A percentile compares a stretch with the other conserved stretches of the same genome.
These are phyloP conservation scores for Agrocybe praecox DNA, from an alignment of 768 basidiomycete species.

Conservation along the genomic window DNA sequence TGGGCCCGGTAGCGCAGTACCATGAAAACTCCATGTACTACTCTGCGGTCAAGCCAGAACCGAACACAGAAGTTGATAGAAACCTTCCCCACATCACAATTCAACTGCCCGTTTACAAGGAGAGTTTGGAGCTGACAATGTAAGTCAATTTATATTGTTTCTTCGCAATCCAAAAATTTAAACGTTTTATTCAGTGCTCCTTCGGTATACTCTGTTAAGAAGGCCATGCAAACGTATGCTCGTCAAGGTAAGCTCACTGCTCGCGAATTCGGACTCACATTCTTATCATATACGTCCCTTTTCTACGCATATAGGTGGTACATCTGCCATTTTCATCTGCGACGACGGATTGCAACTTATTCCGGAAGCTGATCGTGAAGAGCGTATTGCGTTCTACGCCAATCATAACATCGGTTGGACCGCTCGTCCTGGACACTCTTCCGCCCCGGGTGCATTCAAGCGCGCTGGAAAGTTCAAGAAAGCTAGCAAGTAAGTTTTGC, in stretches of 20 bases:
- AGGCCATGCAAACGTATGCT: constrained; percentile 86
- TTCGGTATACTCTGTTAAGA: constrained; percentile 78
- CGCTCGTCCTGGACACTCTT: constrained; percentile 74
- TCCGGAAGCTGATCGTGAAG: constrained; percentile 58
- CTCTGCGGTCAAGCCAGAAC: constrained; percentile 67
- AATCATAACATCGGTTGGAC: constrained; percentile 79
- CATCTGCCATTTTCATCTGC: constrained; percentile 78
- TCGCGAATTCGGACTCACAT: not conserved
- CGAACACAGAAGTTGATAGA: constrained; percentile 68
- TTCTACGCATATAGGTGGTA: constrained; percentile 45
- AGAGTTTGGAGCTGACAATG: constrained; percentile 75
- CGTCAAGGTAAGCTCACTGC: constrained; percentile 57
- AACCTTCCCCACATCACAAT: constrained; percentile 79
- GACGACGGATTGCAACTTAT: constrained; percentile 84
- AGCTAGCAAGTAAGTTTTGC: constrained; percentile 49
- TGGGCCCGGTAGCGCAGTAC: constrained; percentile 86
- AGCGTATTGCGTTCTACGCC: constrained; percentile 76
- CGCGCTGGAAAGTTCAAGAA: constrained; percentile 93
- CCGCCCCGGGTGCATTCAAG: constrained; percentile 83
- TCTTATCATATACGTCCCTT: not conserved
- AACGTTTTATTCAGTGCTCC: constrained; percentile 47
- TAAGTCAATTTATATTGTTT: constrained; percentile 32
- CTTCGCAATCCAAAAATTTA: not conserved
- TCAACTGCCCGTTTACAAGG: constrained; percentile 89
- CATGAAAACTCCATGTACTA: constrained; percentile 85